Evolutionary conservation across 768 basidiomycete species (phyloP), one percentile per base, ranked within the genome.

Genomic region (Suillus hirtellus): DNA sequence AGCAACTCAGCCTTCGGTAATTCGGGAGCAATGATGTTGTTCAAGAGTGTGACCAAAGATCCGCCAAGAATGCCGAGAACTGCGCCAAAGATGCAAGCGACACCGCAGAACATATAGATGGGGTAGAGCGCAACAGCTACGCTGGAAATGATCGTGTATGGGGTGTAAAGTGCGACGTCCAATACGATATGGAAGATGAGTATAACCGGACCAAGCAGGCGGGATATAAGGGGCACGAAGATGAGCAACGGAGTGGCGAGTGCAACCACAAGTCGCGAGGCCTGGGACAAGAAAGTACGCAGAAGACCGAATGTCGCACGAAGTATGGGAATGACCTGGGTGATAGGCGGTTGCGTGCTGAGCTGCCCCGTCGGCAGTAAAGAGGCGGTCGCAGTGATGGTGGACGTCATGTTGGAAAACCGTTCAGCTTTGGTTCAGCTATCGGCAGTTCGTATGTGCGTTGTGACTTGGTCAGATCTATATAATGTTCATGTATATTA

Each of bases 101-200:
- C 80, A 1, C 84, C 84, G 44, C 77, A 79, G 63, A 87, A 81
- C 15, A 86, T 79, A 65, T 87, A 88, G 40, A 86, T 59, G 0
- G 86, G 86, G 54, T 83, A 85, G 1, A 87, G 59, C 11, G 79
- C 76, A 8, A 81, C 78, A 19, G 81, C 69, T 34, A 82, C 61
- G 69, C 76, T 80, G 7, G 72, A 56, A 24, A 74, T 65, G 42
- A 81, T 69, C 14, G 69, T 65, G 66, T 81, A 82, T 0, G 88
- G 88, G 24, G 78, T 75, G 65, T 76, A 72, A 3, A 89, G 46
- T 61, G 82, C 74, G 27, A 81, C 44, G 53, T 82, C 77, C 27
- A 80, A 63, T 8, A 79, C 21, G 31, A 86, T 69, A 14, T 82
- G 70, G 38, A 77, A 38, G 63, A 84, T 73, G 56, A 83, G 73